Base-by-base conservation (phyloP, 2,329 filamentous ascomycete species). In the Zymoseptoria brevis region DNA sequence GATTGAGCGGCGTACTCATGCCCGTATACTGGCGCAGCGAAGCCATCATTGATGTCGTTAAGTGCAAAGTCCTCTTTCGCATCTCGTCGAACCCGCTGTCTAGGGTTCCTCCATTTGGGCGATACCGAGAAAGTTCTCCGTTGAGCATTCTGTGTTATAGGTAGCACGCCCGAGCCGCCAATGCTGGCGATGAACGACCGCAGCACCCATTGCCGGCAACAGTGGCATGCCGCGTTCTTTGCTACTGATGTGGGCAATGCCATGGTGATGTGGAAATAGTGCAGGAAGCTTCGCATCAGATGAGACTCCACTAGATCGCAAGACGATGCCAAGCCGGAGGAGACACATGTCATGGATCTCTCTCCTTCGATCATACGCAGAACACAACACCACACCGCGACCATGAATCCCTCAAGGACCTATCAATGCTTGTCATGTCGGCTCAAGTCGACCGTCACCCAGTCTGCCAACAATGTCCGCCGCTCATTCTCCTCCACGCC, bases 401-500 rank as follows among this genome's bases (percentile, higher is more conserved):
- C 59, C 50, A 71, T 66, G 64, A 65, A 67, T 62, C 58, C 63
- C 53, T 58, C 68, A 16, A 64, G 61, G 59, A 64, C 67, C 11
- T 72, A 71, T 53, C 67, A 68, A 59, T 72, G 70, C 63, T 64
- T 72, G n/a, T 68, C 69, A 50, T 72, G 70, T 58, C 63, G 69
- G 41, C 56, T 71, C 51, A 69, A 63, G 53, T 59, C 61, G 8
- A 57, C 59, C 35, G 54, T 66, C 45, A 51, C 55, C 21, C 59
- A 57, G 2, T 41, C 58, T 50, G 61, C 59, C 56, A 63, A 50
- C 53, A 63, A 61, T 35, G 55, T 59, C 7, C 69, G 73, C 58
- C 74, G 74, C 65, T 74, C 76, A 61, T 71, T 74, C 60, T 76
- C 77, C 72, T 72, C 74, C 64, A 71, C 73, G 24, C 74, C 73